Evolutionary conservation across 768 basidiomycete genomes (phyloP).

Genomic region (Kwoniella sp.): DNA sequence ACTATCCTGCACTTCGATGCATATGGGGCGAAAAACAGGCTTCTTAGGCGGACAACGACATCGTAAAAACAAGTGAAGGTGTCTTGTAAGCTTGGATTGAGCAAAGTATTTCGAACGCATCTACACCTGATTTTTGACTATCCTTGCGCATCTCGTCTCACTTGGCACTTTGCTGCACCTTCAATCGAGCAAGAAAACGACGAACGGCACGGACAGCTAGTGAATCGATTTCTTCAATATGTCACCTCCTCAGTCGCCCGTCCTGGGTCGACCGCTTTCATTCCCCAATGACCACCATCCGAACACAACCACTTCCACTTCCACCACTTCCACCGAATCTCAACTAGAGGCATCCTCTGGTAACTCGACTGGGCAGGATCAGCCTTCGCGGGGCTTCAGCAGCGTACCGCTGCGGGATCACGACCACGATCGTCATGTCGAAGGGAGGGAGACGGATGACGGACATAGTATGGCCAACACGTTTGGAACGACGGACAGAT

Average conservation of each 20-base stretch:
- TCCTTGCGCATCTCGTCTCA: too few species aligned
- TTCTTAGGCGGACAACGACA: too few species aligned
- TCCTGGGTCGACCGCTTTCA: slow-evolving; percentile 15
- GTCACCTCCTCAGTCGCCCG: neutral
- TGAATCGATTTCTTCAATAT: neutral
- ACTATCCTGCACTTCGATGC: too few species aligned
- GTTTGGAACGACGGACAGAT: slow-evolving; percentile 12
- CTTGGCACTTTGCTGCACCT: too few species aligned
- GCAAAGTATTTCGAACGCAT: too few species aligned
- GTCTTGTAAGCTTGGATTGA: too few species aligned
- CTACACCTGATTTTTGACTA: too few species aligned
- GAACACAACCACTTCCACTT: too few species aligned
- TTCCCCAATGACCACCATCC: slow-evolving; percentile 11
- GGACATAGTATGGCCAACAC: slow-evolving; percentile 19
- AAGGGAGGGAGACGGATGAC: slow-evolving; percentile 12
- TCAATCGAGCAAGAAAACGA: too few species aligned
- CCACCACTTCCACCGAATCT: neutral
- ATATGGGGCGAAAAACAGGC: too few species aligned
- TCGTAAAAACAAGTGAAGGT: too few species aligned
- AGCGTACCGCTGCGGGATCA: neutral
- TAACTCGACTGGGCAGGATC: neutral
- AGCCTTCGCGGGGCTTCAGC: neutral
- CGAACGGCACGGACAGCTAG: too few species aligned
- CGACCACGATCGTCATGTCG: neutral
- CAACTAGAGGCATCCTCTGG: neutral